Base-by-base conservation (phyloP, 805 yeast genomes). In the Nakazawaea ishiwadae region DNA sequence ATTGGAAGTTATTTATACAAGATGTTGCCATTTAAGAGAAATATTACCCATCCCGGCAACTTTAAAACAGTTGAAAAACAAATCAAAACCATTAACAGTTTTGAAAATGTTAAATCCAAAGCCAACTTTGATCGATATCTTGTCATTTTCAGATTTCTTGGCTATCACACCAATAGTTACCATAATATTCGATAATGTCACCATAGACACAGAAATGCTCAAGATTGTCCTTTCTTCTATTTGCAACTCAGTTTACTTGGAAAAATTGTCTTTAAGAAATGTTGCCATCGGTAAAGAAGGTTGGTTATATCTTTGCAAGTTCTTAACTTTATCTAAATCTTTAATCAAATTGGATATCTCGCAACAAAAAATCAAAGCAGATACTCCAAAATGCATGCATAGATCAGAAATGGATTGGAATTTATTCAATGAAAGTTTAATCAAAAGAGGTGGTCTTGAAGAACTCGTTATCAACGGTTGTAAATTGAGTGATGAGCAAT, bases 391-490 rank as follows among this genome's bases (percentile, higher is more conserved):
- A 15, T 51, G 50, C 3, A 51, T 49, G 26, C 52, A 66, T 17
- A 55, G 82, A 40, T 58, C 73, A 0, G 63, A 69, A 10, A 70
- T 76, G 77, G 66, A 76, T 51, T 76, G 82, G 82, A 62, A 66
- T 34, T 47, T 75, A 34, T 69, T 76, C 47, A 66, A 68, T 23
- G 58, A 65, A 20, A 49, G 75, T 1, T 42, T 76, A n/a, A 53
- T 59, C 1, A 12, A 51, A 12, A 56, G 79, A 43, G 76, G 77
- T 5, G 81, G 82, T 0, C 65, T 76, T 26, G 80, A 74, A 52
- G 82, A 76, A 48, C 61, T 76, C 43, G 81, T 76, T 12, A 67
- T 76, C 38, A 75, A 76, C 48, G 81, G 82, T 1, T 76, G 80
- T 51, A 70, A 71, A 47, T 52, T 76, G 32, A 52, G 65, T 2